Conservation (phyloP, 306 rosid species). For the Inga leiocalycina region DNA sequence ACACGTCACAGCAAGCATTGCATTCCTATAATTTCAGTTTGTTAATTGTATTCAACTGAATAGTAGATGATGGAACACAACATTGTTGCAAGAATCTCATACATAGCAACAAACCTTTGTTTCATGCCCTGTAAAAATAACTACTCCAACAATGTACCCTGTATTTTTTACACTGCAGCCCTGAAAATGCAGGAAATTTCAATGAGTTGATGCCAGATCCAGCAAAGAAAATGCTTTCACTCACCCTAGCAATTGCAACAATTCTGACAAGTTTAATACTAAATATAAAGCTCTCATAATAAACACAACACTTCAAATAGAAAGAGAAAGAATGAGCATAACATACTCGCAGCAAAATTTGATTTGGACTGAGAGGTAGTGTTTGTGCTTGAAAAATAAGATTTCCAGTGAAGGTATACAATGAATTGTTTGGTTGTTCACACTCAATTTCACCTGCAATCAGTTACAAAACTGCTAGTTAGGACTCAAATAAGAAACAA, state of each 20-base stretch:
- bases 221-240: slow-evolving; percentile 27
- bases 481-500: slow-evolving; percentile 17
- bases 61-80: slow-evolving; percentile 10
- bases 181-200: slow-evolving; percentile 51
- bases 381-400: slow-evolving; percentile 82
- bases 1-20: slow-evolving; percentile 12
- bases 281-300: slow-evolving; percentile 24
- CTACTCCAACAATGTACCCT: slow-evolving; percentile 82
- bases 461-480: slow-evolving; percentile 21
- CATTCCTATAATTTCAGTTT: slow-evolving; percentile 3
- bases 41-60: neutral
- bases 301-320: slow-evolving; percentile 27
- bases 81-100: slow-evolving; percentile 1
- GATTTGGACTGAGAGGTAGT: slow-evolving; percentile 81
- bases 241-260: slow-evolving; percentile 23
- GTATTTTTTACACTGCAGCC: slow-evolving; percentile 99
- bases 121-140: slow-evolving; percentile 92
- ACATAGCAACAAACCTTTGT: slow-evolving; percentile 72
- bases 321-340: slow-evolving; percentile 19
- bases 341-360: slow-evolving; percentile 80
- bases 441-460: slow-evolving; percentile 92
- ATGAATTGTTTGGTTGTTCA: slow-evolving; percentile 94
- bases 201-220: slow-evolving; percentile 26
- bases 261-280: slow-evolving; percentile 6
- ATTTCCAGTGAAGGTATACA: slow-evolving; percentile 93